Percentiles rank a stretch among this genome's conserved stretches.
Evolutionary conservation across 345 rosid species (phyloP).

Genomic region (Dipteronia sinensis): DNA sequence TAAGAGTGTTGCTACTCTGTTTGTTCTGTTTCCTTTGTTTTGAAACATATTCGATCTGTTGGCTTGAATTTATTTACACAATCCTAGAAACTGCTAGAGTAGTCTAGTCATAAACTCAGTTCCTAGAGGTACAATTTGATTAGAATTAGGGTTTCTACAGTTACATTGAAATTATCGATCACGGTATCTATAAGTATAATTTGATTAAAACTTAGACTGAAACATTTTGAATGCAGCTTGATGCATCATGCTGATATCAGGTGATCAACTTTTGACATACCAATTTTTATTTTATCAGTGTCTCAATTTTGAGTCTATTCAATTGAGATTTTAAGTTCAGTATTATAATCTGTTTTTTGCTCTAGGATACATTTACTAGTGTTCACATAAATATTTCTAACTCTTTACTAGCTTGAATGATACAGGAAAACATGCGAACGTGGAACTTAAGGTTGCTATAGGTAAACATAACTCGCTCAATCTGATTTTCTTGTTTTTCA

Average conservation of each 20-base stretch:
- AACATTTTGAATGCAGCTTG: not conserved
- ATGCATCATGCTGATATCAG: not conserved
- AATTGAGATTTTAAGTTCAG: not conserved
- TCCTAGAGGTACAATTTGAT: too few relatives aligned
- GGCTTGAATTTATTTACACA: not conserved
- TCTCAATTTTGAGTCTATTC: not conserved
- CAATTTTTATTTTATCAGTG: not conserved
- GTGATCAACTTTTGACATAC: not conserved
- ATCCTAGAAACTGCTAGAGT: too few relatives aligned
- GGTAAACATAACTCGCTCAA: slow-evolving; percentile 25
- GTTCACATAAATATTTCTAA: slow-evolving; percentile 11
- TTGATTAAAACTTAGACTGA: not conserved
- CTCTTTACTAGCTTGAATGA: not conserved
- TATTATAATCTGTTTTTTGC: not conserved
- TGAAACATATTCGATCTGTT: too few relatives aligned
- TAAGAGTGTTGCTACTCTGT: not conserved
- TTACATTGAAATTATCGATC: not conserved
- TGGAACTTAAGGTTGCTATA: slow-evolving; percentile 10
- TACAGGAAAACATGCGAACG: not conserved
- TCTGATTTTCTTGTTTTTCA: not conserved
- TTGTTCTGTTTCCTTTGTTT: not conserved
- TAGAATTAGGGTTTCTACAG: too few relatives aligned
- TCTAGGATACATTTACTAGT: not conserved
- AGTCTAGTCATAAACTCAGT: too few relatives aligned
- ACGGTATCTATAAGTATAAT: not conserved